These are phyloP conservation scores for Sideroxylon spinosum DNA, from an alignment of 179 eudicot genomes.

Conservation along the genomic window DNA sequence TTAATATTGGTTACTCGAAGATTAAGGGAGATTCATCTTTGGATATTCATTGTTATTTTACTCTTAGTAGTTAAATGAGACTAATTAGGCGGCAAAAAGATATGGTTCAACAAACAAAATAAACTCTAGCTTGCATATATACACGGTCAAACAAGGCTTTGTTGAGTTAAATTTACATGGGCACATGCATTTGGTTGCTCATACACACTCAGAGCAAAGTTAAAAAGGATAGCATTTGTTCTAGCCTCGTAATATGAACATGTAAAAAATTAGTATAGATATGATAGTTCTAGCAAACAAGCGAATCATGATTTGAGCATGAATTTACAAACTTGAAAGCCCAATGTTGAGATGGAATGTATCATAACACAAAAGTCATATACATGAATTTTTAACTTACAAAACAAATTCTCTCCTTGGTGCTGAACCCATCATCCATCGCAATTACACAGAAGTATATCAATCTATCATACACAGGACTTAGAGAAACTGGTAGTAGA, in stretches of 20 bases:
- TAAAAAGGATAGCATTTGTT: neutral
- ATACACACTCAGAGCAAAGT: neutral
- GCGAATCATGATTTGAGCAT: constrained; percentile 3
- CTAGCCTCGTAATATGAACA: neutral
- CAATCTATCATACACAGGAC: constrained; percentile 46
- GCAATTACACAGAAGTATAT: constrained; percentile 80
- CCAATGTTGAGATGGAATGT: constrained; percentile 5
- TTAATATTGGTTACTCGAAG: neutral
- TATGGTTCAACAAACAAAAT: too few relatives aligned
- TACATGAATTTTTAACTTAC: constrained; percentile 39
- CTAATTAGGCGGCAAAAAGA: neutral
- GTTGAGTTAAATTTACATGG: constrained; percentile 1
- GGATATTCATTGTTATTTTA: too few relatives aligned
- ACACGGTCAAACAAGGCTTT: neutral
- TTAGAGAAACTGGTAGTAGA: neutral
- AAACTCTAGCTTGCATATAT: neutral
- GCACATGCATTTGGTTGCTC: neutral
- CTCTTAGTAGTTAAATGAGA: neutral
- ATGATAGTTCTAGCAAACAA: neutral
- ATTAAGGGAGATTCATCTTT: neutral
- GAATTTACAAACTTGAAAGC: constrained; percentile 2
- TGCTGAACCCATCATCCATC: constrained; percentile 84
- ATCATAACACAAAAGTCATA: neutral
- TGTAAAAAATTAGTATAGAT: neutral
- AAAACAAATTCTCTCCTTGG: constrained; percentile 76